A percentile compares a stretch with the other conserved stretches of the same genome.
Evolutionary conservation across 1,284 basidiomycete species (phyloP).

Genomic region (Apiotrichum domesticum): DNA sequence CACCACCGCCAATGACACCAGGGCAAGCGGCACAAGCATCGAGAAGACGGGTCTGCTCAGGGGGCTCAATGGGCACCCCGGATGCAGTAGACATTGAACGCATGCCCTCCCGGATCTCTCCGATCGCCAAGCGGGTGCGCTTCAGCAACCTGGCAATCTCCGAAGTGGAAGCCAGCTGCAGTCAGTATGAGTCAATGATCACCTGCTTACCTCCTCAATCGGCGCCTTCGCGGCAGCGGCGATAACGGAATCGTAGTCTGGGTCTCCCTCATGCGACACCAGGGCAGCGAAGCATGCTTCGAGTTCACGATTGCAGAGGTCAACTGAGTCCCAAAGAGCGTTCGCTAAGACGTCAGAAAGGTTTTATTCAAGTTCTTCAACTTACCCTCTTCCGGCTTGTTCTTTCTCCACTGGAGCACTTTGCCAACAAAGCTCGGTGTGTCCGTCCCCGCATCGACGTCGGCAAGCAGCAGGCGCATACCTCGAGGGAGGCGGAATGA

Average conservation of each 20-base stretch:
- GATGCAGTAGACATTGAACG: conserved; percentile 75
- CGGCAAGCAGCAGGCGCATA: conserved; percentile 76
- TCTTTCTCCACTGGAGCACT: conserved; percentile 78
- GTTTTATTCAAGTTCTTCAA: conserved; percentile 6
- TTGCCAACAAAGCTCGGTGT: conserved; percentile 85
- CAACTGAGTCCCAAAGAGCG: conserved; percentile 63
- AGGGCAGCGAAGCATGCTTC: conserved; percentile 31
- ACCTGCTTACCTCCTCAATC: conserved; percentile 27
- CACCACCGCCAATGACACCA: conserved; percentile 88
- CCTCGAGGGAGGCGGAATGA: conserved; percentile 74
- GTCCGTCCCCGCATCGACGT: conserved; percentile 87
- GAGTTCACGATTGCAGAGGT: conserved; percentile 45
- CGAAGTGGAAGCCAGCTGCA: not conserved
- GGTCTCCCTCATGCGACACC: conserved; percentile 29
- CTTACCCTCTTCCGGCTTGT: conserved; percentile 56
- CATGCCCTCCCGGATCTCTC: conserved; percentile 77
- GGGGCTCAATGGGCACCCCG: conserved; percentile 84
- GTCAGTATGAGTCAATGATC: not conserved
- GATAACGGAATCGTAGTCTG: conserved; percentile 30
- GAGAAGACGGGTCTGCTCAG: conserved; percentile 79
- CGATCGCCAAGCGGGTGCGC: conserved; percentile 15
- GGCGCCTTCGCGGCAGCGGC: not conserved
- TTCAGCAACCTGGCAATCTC: conserved; percentile 1
- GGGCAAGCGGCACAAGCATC: conserved; percentile 68
- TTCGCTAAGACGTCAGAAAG: conserved; percentile 50